Evolutionary conservation across 192 early-diverging fungal genomes (phyloP).

Genomic region (Gonapodya prolifera): DNA sequence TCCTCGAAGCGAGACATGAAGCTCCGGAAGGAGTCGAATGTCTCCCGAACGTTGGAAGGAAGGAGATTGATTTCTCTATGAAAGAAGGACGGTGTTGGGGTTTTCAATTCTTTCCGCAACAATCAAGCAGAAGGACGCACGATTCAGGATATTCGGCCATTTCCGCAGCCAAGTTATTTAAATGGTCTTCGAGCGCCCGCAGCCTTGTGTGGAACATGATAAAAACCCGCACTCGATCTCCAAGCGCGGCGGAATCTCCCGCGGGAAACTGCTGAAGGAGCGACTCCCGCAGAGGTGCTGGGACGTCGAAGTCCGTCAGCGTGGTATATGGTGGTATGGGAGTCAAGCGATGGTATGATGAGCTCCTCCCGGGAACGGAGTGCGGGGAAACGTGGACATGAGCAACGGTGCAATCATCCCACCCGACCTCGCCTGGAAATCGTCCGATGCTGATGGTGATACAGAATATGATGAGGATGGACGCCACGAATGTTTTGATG

Average conservation of each 20-base stretch:
- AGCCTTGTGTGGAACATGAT: background rate
- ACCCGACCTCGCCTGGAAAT: background rate
- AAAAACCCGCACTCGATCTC: background rate
- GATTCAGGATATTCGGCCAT: background rate
- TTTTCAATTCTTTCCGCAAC: too few relatives aligned
- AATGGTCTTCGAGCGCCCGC: background rate
- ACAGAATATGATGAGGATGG: background rate
- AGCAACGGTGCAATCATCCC: background rate
- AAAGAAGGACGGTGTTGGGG: too few relatives aligned
- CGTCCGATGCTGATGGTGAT: background rate
- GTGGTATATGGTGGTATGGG: background rate
- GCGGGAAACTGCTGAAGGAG: background rate
- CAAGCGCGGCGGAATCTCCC: background rate
- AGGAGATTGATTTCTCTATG: background rate
- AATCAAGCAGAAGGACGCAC: background rate
- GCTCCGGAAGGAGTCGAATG: background rate
- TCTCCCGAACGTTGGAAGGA: background rate
- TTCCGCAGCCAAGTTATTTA: background rate
- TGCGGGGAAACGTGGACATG: background rate
- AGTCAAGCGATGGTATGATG: background rate
- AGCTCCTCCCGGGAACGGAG: background rate
- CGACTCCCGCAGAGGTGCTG: background rate
- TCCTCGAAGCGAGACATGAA: background rate
- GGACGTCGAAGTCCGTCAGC: background rate
- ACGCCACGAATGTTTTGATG: background rate